Evolutionary conservation across 306 rosid species (phyloP), one percentile per base, ranked within the genome.

Genomic region (Cicer cuneatum): DNA sequence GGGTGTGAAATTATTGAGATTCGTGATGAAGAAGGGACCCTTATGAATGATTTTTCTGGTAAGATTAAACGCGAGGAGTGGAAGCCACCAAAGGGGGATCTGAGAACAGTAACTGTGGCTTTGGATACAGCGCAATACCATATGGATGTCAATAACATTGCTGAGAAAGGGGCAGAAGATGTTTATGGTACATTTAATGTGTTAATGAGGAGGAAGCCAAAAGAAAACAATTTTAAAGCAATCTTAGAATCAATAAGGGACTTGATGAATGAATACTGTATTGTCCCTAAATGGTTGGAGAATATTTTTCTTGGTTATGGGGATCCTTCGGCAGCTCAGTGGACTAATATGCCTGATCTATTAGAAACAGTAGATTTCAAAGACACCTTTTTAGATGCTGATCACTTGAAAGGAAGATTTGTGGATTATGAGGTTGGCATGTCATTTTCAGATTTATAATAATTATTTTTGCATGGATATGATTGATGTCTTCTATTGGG

Each of bases 61-160:
- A 92, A 78, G 81, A 89, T 92, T 69, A 94, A 94, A 81, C 88
- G 90, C 18, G 99, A 94, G 83, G 99, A 94, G 69, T 94, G 99
- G 97, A 94, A 94, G 84, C 99, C 98, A 56, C 97, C 99, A 54
- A 94, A 92, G 81, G 99, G 98, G 71, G 97, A 94, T 61, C 67
- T 92, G 76, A 92, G 99, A 90, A 94, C 99, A 73, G 87, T 94
- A 58, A 94, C 93, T 54, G 86, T 94, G 77, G 99, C 99, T 80
- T 87, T 94, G 78, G 99, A 94, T 85, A 89, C 99, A 43, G 96
- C 99, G n/a, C 99, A 94, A 47, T 94, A 94, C 84, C 85, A 92
- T 83, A 94, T 94, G 99, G 99, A 94, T 81, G 99, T 90, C 70
- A 86, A 78, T 78, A 88, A 87, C 78, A 94, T 89, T 79, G 99